Evolutionary conservation across 2,329 filamentous ascomycete species (phyloP).

Genomic region (Fonsecaea nubica): DNA sequence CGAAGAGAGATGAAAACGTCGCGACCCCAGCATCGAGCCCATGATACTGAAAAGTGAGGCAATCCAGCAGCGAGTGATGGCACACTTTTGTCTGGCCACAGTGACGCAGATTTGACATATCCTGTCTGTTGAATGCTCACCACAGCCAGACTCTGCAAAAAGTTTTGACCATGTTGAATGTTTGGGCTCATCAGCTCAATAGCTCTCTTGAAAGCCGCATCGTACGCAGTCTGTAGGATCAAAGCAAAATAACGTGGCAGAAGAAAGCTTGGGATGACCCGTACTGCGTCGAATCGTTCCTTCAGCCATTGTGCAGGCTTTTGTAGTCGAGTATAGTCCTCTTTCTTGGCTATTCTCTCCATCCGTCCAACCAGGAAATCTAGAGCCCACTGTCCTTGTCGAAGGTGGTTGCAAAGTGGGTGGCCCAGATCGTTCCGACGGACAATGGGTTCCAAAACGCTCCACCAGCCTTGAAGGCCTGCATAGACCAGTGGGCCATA

Average conservation of each 20-base stretch:
- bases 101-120: constrained; percentile 83
- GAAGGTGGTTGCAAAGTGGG: constrained; percentile 88
- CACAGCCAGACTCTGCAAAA: constrained; percentile 85
- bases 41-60: constrained; percentile 90
- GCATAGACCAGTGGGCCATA: constrained; percentile 89
- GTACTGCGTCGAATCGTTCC: constrained; percentile 83
- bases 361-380: constrained; percentile 85
- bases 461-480: constrained; percentile 99
- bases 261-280: constrained; percentile 84
- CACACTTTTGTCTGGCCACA: constrained; percentile 84
- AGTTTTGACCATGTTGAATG: constrained; percentile 81
- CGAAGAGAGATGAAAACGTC: constrained; percentile 96
- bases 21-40: constrained; percentile 96
- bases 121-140: constrained; percentile 92
- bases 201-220: constrained; percentile 77
- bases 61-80: constrained; percentile 89
- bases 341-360: constrained; percentile 70
- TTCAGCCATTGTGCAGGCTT: constrained; percentile 78
- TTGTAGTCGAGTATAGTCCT: constrained; percentile 67
- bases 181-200: constrained; percentile 80
- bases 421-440: constrained; percentile 90
- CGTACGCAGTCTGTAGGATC: constrained; percentile 85
- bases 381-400: constrained; percentile 88
- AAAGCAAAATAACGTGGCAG: constrained; percentile 92
- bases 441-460: constrained; percentile 82